Evolutionary conservation across 2,329 filamentous ascomycete genomes (phyloP), one percentile per base, ranked within the genome.

Genomic region (Hymenoscyphus infarciens): DNA sequence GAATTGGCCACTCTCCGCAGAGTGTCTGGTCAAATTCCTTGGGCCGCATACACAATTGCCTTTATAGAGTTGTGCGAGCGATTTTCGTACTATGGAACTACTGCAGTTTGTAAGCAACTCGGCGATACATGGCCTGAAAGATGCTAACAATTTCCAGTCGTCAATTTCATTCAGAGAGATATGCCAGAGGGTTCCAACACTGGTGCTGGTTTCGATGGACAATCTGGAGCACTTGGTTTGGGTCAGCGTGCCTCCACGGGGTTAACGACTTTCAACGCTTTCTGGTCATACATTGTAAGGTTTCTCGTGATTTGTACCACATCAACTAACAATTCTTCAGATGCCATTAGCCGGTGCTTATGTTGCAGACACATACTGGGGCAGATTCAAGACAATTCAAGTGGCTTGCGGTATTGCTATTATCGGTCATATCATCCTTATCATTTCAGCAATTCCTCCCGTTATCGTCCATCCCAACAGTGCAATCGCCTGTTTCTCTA

Each of bases 61-160:
- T 84, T 88, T 68, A 81, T 87, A 55, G 86, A 88, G 74, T 72
- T 88, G 56, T 87, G 83, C 74, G 85, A 87, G 74, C 80, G 84
- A 31, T 87, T 87, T 71, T 82, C 60, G 3, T 88, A 85, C 77
- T 87, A 87, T 70, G 86, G 85, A 57, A 85, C 83, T 3, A 84
- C 82, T 19, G 80, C 82, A 58, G 79, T 87, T 52, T 87, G 83
- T 85, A 79, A 64, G 82, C 78, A 22, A 8, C 11, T 53, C 33
- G 39, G 31, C 38, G 29, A 38, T 29, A 58, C 8, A 5, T 15
- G n/a, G 16, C 2, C 22, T 8, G 27, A n/a, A 29, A 11, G 25
- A 31, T 3, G 2, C n/a, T 29, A 58, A 38, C 35, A 11, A 25
- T 16, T 16, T 33, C 8, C 2, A 63, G 61, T 59, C 19, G 57